Evolutionary conservation across 768 basidiomycete species (phyloP).

Genomic region (Tephrocybe rancida): DNA sequence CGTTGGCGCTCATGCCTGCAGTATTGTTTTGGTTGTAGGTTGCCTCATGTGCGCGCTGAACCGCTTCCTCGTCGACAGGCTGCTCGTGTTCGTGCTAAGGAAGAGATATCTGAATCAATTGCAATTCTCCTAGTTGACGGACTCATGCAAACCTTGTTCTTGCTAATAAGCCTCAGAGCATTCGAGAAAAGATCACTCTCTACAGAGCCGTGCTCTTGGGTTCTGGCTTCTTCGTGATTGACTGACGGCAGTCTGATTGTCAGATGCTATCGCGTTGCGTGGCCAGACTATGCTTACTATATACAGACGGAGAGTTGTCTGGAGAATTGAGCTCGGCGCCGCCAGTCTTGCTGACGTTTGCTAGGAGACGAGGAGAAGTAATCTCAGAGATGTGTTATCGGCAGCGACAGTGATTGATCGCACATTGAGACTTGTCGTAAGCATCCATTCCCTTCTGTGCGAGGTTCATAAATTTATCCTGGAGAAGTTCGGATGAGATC

Average conservation of each 20-base stretch:
- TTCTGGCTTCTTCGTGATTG: conserved; percentile 64
- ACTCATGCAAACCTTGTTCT: conserved; percentile 45
- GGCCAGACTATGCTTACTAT: conserved; percentile 26
- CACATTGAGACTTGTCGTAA: conserved; percentile 53
- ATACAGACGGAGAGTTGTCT: conserved; percentile 40
- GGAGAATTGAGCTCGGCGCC: conserved; percentile 66
- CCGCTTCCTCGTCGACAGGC: conserved; percentile 68
- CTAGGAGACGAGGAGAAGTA: conserved; percentile 26
- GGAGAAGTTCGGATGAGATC: neutral
- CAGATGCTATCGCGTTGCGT: neutral
- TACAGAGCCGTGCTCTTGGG: conserved; percentile 57
- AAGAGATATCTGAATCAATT: neutral
- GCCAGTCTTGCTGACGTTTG: conserved; percentile 55
- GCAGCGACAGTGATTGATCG: conserved; percentile 16
- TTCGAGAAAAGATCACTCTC: conserved; percentile 57
- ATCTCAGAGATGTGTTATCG: conserved; percentile 19
- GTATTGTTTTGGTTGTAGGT: conserved; percentile 61
- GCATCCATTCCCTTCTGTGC: conserved; percentile 68
- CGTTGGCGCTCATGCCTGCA: conserved; percentile 53
- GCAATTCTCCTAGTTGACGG: neutral
- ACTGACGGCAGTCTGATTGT: conserved; percentile 39
- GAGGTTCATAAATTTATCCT: conserved; percentile 72
- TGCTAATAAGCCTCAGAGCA: conserved; percentile 53
- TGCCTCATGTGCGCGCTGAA: conserved; percentile 61
- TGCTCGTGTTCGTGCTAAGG: conserved; percentile 53